Evolutionary conservation across 2,329 filamentous ascomycete species (phyloP).

Genomic region (Lachnellula willkommii): DNA sequence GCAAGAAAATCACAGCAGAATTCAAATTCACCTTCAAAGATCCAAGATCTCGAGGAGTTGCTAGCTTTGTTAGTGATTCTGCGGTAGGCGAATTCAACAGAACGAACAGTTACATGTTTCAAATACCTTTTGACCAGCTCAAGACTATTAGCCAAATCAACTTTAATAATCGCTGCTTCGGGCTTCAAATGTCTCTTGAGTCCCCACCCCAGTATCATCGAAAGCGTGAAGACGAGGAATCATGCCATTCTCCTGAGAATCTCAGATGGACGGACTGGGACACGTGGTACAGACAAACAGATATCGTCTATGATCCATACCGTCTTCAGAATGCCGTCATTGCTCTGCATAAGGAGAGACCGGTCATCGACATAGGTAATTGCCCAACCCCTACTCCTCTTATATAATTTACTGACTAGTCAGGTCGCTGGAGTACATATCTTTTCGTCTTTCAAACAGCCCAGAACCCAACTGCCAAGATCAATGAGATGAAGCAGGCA

Average conservation of each 20-base stretch:
- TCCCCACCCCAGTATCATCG: slow-evolving; percentile 39
- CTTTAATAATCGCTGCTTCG: slow-evolving; percentile 30
- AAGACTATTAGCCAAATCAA: slow-evolving; percentile 39
- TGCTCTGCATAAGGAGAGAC: slow-evolving; percentile 41
- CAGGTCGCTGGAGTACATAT: slow-evolving; percentile 60
- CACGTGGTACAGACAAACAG: slow-evolving; percentile 59
- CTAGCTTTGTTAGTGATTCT: slow-evolving; percentile 2
- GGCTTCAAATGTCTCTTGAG: slow-evolving; percentile 44
- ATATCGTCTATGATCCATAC: slow-evolving; percentile 46
- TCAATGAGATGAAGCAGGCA: slow-evolving; percentile 19
- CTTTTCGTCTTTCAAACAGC: slow-evolving; percentile 41
- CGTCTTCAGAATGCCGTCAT: slow-evolving; percentile 35
- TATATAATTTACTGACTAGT: slow-evolving; percentile 6
- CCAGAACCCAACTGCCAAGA: slow-evolving; percentile 21
- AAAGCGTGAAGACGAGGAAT: slow-evolving; percentile 26
- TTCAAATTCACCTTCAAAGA: slow-evolving; percentile 35
- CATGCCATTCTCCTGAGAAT: slow-evolving; percentile 38
- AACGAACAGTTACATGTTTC: slow-evolving; percentile 31
- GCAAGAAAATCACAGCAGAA: slow-evolving; percentile 36
- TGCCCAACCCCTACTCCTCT: background rate
- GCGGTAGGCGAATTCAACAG: slow-evolving; percentile 20
- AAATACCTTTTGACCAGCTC: slow-evolving; percentile 38
- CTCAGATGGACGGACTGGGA: slow-evolving; percentile 50
- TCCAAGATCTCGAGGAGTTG: slow-evolving; percentile 18
- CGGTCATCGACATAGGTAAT: slow-evolving; percentile 53